Percentiles rank a stretch among this genome's conserved stretches.
Conservation (phyloP, 495 filamentous ascomycete genomes). For the Coniosporium apollinis region DNA sequence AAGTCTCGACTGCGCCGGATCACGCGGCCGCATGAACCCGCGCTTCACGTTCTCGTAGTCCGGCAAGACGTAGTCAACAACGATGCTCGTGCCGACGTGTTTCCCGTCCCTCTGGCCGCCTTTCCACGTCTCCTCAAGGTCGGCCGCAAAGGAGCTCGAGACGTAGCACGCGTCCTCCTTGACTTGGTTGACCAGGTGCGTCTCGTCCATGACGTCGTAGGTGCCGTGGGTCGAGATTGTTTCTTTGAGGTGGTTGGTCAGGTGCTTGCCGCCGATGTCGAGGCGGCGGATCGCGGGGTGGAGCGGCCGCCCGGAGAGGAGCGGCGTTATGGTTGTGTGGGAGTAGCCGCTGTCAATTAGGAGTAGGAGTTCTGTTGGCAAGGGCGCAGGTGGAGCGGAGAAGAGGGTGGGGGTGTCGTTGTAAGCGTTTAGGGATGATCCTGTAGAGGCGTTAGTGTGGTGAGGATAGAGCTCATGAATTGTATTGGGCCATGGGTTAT, state of each 20-base stretch:
- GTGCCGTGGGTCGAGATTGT: constrained; percentile 78
- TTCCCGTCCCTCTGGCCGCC: constrained; percentile 33
- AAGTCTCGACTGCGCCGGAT: constrained; percentile 45
- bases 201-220: constrained; percentile 88
- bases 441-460: constrained; percentile 21
- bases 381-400: constrained; percentile 25
- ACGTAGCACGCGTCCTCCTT: constrained; percentile 85
- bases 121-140: constrained; percentile 77
- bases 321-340: constrained; percentile 79
- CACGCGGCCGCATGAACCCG: constrained; percentile 62
- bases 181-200: constrained; percentile 82
- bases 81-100: constrained; percentile 44
- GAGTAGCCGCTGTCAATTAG: constrained; percentile 87
- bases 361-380: constrained; percentile 65
- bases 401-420: constrained; percentile 56
- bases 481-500: too few relatives aligned
- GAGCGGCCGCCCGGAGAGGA: constrained; percentile 63
- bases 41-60: constrained; percentile 64
- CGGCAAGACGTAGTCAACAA: constrained; percentile 83
- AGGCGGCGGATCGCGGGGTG: constrained; percentile 72
- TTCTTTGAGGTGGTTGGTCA: constrained; percentile 91
- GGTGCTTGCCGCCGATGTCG: constrained; percentile 77
- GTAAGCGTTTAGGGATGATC: constrained; percentile 66
- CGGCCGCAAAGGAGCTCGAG: constrained; percentile 51
- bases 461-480: too few relatives aligned